Base-by-base conservation (phyloP, 371 early-diverging fungal genomes). In the Encephalitozoon cuniculi region DNA sequence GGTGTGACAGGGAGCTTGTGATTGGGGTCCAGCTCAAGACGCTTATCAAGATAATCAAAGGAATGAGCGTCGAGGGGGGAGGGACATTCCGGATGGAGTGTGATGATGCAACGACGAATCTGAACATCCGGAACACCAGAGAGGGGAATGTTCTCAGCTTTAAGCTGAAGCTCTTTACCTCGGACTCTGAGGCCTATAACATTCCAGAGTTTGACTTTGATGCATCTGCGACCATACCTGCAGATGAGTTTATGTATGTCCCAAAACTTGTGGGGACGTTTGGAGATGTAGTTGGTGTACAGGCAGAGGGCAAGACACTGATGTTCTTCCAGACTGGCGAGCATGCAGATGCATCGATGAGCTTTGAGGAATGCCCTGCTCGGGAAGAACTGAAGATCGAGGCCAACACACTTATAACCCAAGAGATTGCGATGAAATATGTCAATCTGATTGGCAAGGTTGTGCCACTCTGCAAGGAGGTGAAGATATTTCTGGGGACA, bases 351-450 rank as follows among this genome's bases (percentile, higher is more conserved):
- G 23, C 77, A 26, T 32, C 23, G 49, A 73, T 83, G 72, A 68
- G 40, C 1, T 32, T 81, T 44, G 75, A 68, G 53, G 18, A 53
- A 43, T 26, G 30, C 1, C 25, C 15, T 23, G 52, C 11, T 1
- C 32, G 44, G 28, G 18, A 72, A 23, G 74, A 46, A 25, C 12
- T 75, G 18, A 59, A 49, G 44, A 74, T 81, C 1, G 63, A 71
- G 39, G 51, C 49, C 18, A 54, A 54, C 8, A 26, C 12, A 4
- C 39, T 28, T 8, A 46, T 77, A 34, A 74, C 49, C 32, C 43
- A 71, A 46, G 80, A 84, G 75, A 75, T 84, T 59, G 78, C 79
- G 6, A 81, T 77, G 80, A 77, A 79, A 54, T 84, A 84, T 77
- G 65, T 84, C 34, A 77, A 73, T 40, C 51, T 46, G n/a, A 68